phyloP scores from a whole-genome alignment of 768 basidiomycete species.

The Collybia mongolica region DNA sequence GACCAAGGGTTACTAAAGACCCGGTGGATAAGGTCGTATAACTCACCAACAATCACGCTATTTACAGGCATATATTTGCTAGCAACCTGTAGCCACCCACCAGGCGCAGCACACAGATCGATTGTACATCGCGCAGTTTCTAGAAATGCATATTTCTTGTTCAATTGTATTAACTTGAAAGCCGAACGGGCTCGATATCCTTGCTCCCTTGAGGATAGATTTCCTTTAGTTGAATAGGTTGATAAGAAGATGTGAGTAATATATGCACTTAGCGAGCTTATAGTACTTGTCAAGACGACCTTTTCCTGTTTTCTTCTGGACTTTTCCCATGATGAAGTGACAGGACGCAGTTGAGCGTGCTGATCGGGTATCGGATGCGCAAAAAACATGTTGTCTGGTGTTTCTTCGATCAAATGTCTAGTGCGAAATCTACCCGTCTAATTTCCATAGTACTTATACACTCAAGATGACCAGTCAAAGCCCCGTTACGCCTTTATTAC shows the following conservation, averaged over 20 bases:
- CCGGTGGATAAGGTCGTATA: not conserved
- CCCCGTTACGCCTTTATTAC: too few relatives aligned
- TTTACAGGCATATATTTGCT: conserved; percentile 96
- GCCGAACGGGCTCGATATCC: conserved; percentile 99
- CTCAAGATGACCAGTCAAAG: not conserved
- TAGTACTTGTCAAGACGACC: conserved; percentile 97
- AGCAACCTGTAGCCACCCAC: conserved; percentile 98
- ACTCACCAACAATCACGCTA: conserved; percentile 85
- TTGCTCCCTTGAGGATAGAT: conserved; percentile 76
- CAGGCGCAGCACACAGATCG: conserved; percentile 97
- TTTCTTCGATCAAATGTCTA: not conserved
- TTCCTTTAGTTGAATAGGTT: conserved; percentile 10
- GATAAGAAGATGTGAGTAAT: conserved; percentile 1
- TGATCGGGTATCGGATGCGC: not conserved
- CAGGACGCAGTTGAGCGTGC: not conserved
- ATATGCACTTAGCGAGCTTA: conserved; percentile 81
- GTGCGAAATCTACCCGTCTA: too few relatives aligned
- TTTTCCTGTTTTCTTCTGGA: conserved; percentile 96
- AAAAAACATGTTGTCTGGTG: not conserved
- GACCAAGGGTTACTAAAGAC: conserved; percentile 11
- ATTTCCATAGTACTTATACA: too few relatives aligned
- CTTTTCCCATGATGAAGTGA: conserved; percentile 53
- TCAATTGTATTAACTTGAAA: conserved; percentile 97
- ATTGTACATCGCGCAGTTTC: conserved; percentile 90
- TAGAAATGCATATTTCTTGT: conserved; percentile 95